Conservation (phyloP, 192 early-diverging fungal genomes). For the Coemansia sp. region DNA sequence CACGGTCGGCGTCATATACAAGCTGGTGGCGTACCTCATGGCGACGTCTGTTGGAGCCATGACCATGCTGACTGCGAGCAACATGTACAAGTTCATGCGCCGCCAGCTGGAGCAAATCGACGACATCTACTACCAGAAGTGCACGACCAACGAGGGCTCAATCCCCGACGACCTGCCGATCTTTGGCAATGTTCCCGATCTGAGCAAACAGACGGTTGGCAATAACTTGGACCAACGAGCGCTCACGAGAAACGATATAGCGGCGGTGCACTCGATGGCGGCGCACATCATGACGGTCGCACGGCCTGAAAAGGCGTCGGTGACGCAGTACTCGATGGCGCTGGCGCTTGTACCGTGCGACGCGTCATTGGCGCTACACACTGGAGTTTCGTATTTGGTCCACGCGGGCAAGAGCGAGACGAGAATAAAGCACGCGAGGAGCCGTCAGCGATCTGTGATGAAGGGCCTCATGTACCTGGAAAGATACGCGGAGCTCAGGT, state of each 20-base stretch:
- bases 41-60: slow-evolving; percentile 15
- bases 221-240: neutral
- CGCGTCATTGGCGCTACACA: slow-evolving; percentile 34
- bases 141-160: neutral
- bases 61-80: slow-evolving; percentile 26
- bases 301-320: slow-evolving; percentile 9
- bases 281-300: slow-evolving; percentile 36
- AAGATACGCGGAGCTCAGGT: slow-evolving; percentile 49
- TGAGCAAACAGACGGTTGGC: neutral
- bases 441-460: slow-evolving; percentile 18
- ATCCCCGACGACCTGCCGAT: neutral
- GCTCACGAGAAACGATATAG: slow-evolving; percentile 22
- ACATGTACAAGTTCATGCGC: slow-evolving; percentile 50
- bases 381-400: slow-evolving; percentile 36
- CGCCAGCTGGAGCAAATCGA: slow-evolving; percentile 38
- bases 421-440: neutral
- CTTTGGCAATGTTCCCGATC: neutral
- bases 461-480: slow-evolving; percentile 36
- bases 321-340: slow-evolving; percentile 44
- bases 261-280: slow-evolving; percentile 36
- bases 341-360: slow-evolving; percentile 33
- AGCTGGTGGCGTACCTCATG: slow-evolving; percentile 35
- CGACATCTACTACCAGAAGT: slow-evolving; percentile 19
- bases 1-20: slow-evolving; percentile 20
- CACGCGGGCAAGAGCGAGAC: neutral